Conservation (phyloP, 495 filamentous ascomycete genomes). For the Wilcoxina mikolae region DNA sequence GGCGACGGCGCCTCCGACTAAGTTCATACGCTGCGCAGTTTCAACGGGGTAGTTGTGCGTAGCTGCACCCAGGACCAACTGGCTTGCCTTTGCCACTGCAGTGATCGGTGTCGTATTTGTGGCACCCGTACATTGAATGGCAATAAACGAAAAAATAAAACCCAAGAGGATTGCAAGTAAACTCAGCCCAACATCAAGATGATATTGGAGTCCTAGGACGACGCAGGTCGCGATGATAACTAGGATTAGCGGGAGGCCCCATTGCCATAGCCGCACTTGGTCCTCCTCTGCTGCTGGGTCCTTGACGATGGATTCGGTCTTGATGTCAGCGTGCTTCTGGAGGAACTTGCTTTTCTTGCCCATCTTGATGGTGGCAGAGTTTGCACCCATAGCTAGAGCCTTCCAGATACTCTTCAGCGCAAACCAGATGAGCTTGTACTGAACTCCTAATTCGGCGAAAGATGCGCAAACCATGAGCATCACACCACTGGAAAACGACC, state of each 20-base stretch:
- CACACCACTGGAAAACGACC: constrained; percentile 41
- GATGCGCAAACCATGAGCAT: constrained; percentile 48
- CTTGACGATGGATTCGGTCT: constrained; percentile 44
- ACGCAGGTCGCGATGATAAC: constrained; percentile 41
- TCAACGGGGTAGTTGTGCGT: constrained; percentile 35
- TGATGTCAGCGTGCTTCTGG: constrained; percentile 42
- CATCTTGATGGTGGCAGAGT: constrained; percentile 28
- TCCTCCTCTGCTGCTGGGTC: constrained; percentile 40
- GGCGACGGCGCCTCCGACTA: constrained; percentile 47
- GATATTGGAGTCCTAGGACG: constrained; percentile 46
- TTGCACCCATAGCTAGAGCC: constrained; percentile 34
- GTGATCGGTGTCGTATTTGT: constrained; percentile 52
- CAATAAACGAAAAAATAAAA: constrained; percentile 55
- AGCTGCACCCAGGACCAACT: constrained; percentile 50
- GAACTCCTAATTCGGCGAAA: constrained; percentile 45
- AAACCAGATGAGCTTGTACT: constrained; percentile 45
- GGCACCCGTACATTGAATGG: constrained; percentile 47
- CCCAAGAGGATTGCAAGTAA: constrained; percentile 47
- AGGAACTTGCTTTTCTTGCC: constrained; percentile 38
- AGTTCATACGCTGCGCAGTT: constrained; percentile 45
- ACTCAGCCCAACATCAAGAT: constrained; percentile 45
- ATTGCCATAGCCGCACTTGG: constrained; percentile 49
- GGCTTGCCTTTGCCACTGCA: constrained; percentile 50
- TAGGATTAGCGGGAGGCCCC: constrained; percentile 39
- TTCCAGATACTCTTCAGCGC: constrained; percentile 39